Conservation (phyloP, 768 basidiomycete genomes). For the Lyophyllum shimeji region DNA sequence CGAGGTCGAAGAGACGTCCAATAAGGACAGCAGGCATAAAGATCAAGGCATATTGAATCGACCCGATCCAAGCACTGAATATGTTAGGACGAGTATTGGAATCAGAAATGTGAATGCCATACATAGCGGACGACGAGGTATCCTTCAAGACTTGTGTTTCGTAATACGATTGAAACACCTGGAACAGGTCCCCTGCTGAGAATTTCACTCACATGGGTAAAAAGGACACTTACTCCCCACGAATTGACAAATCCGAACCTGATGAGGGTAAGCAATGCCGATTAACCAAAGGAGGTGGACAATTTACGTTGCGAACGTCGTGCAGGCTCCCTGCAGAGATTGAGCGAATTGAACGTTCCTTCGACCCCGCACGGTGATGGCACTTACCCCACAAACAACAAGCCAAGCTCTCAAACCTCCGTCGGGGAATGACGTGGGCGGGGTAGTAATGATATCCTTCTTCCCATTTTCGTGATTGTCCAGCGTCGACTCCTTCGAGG, state of each 20-base stretch:
- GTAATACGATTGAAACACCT: slow-evolving; percentile 66
- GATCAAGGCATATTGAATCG: slow-evolving; percentile 44
- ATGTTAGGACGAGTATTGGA: not conserved
- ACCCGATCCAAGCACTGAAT: slow-evolving; percentile 34
- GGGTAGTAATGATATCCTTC: not conserved
- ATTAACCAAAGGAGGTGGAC: not conserved
- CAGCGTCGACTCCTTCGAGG: not conserved
- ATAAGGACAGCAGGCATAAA: slow-evolving; percentile 50
- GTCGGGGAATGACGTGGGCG: slow-evolving; percentile 29
- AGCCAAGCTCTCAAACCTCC: slow-evolving; percentile 46
- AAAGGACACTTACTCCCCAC: slow-evolving; percentile 47
- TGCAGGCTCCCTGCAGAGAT: slow-evolving; percentile 17
- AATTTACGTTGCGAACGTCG: slow-evolving; percentile 40
- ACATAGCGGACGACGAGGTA: slow-evolving; percentile 56
- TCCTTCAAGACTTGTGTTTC: slow-evolving; percentile 41
- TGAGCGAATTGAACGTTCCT: not conserved
- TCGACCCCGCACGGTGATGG: not conserved
- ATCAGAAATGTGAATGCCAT: slow-evolving; percentile 7
- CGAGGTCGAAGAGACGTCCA: slow-evolving; percentile 63
- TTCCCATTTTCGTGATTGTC: not conserved
- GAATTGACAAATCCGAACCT: slow-evolving; percentile 57
- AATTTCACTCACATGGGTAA: not conserved
- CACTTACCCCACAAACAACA: slow-evolving; percentile 36
- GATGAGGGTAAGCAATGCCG: not conserved
- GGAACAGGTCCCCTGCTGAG: not conserved